Evolutionary conservation across 75 land plant species (phyloP).

Genomic region (Isoetes taiwanensis): DNA sequence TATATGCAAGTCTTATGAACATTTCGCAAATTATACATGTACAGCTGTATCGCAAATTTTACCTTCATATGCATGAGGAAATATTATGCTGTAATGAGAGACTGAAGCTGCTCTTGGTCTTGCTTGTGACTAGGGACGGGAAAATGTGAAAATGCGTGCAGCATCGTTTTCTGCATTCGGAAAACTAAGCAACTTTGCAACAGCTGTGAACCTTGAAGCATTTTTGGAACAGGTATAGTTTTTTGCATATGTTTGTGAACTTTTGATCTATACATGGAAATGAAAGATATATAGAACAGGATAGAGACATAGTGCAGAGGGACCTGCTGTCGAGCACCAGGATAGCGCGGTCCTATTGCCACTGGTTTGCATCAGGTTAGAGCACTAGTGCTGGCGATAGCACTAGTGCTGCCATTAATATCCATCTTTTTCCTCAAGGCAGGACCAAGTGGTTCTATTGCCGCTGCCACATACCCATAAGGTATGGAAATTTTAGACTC

Average conservation of each 20-base stretch:
- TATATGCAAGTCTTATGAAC: background rate
- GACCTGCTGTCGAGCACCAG: background rate
- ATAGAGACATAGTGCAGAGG: background rate
- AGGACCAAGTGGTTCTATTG: too few relatives aligned
- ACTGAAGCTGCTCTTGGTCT: too few relatives aligned
- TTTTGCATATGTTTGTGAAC: background rate
- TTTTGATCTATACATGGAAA: background rate
- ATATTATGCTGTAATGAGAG: too few relatives aligned
- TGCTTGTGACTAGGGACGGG: constrained; percentile 50
- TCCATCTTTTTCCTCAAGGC: too few relatives aligned
- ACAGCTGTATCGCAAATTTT: background rate
- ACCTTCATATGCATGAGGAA: constrained; percentile 7
- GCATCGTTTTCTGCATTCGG: constrained; percentile 88
- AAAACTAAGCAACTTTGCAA: constrained; percentile 43
- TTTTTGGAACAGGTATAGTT: constrained; percentile 81
- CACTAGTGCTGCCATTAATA: too few relatives aligned
- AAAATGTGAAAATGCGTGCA: constrained; percentile 54
- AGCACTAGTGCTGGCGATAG: too few relatives aligned
- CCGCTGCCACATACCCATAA: too few relatives aligned
- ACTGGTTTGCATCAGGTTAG: too few relatives aligned
- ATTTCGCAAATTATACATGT: background rate
- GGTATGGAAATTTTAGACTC: too few relatives aligned
- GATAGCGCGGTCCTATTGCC: constrained; percentile 10
- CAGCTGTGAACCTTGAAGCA: constrained; percentile 52
- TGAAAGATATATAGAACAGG: background rate